Conservation (phyloP, 352 stramenopile species). For the Thraustochytrium sp. region DNA sequence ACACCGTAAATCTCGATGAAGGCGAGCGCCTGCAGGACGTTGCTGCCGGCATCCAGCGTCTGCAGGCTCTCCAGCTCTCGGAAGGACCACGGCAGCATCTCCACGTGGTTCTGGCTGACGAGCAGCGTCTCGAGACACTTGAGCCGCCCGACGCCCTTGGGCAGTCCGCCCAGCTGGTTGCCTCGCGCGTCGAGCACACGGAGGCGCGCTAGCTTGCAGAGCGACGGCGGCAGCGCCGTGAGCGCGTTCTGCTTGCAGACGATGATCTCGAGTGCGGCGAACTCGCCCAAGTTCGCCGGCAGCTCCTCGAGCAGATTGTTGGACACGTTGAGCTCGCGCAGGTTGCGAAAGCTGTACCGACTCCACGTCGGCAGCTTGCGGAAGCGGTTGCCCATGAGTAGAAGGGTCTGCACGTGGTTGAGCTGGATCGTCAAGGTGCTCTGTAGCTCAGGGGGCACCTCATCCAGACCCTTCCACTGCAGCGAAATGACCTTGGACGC, state of each 20-base stretch:
- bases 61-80: neutral
- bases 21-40: conserved; percentile 3
- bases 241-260: neutral
- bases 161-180: neutral
- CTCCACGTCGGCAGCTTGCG: neutral
- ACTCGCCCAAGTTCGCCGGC: neutral
- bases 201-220: neutral
- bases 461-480: conserved; percentile 11
- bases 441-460: neutral
- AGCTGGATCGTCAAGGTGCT: neutral
- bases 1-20: neutral
- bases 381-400: conserved; percentile 29
- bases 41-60: neutral
- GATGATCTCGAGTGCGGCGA: neutral
- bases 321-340: conserved; percentile 11
- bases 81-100: neutral
- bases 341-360: neutral
- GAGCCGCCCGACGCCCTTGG: neutral
- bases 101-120: neutral
- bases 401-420: conserved; percentile 14
- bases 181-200: neutral
- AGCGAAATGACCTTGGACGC: neutral
- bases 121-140: neutral
- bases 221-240: neutral
- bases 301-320: conserved; percentile 10